Conservation (phyloP, 257 asterid species). For the Nyctanthes arbortristis region DNA sequence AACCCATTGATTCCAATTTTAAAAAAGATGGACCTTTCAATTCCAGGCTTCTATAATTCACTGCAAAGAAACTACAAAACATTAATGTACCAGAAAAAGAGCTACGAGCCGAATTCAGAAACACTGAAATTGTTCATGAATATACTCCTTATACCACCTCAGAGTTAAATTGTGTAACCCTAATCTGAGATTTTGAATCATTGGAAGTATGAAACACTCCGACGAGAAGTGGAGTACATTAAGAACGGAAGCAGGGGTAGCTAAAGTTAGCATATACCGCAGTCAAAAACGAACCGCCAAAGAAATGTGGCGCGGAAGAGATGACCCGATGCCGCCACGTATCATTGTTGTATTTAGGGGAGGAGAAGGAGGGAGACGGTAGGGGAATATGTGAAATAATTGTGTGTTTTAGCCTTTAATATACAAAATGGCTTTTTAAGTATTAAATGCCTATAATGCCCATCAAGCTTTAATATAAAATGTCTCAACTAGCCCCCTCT, state of each 20-base stretch:
- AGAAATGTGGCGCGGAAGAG: constrained; percentile 21
- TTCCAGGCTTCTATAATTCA: constrained; percentile 33
- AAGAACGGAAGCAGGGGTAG: constrained; percentile 15
- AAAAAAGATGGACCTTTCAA: constrained; percentile 20
- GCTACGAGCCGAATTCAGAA: neutral
- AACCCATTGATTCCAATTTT: constrained; percentile 46
- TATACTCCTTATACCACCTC: constrained; percentile 26
- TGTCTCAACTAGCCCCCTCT: no score
- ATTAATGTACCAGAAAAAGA: constrained; percentile 18
- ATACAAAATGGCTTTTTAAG: no score
- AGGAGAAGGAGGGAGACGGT: no score
- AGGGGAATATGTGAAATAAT: no score
- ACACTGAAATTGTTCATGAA: neutral
- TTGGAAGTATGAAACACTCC: constrained; percentile 16
- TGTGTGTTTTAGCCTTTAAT: no score
- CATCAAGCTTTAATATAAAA: no score
- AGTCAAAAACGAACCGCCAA: constrained; percentile 21
- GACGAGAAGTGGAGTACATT: constrained; percentile 25
- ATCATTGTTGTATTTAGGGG: no score
- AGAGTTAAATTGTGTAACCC: constrained; percentile 39
- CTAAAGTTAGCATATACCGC: constrained; percentile 15
- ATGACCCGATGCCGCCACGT: neutral
- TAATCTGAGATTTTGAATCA: constrained; percentile 57
- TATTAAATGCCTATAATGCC: no score
- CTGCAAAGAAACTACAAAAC: constrained; percentile 43